Evolutionary conservation across 768 basidiomycete genomes (phyloP).

Genomic region (Strobilomyces dryophilus): DNA sequence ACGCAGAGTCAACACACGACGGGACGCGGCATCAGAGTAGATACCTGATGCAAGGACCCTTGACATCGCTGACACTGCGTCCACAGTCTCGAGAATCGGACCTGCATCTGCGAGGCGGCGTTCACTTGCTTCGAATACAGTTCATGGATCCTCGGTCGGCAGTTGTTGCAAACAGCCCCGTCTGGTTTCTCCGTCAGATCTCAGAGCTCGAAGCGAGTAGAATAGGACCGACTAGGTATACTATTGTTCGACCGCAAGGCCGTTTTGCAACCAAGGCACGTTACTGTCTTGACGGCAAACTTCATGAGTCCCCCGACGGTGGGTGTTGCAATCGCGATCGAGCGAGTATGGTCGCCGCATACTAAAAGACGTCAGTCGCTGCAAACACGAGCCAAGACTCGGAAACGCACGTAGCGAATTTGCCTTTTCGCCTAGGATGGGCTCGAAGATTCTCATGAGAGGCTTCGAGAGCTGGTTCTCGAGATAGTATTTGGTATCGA

Average conservation of each 20-base stretch:
- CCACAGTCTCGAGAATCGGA: constrained; percentile 93
- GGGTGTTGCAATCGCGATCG: constrained; percentile 95
- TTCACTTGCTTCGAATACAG: constrained; percentile 88
- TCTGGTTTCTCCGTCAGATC: constrained; percentile 33
- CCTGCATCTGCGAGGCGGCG: constrained; percentile 73
- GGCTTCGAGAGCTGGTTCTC: constrained; percentile 98
- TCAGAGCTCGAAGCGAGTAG: background rate
- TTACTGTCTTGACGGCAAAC: constrained; percentile 93
- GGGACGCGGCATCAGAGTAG: background rate
- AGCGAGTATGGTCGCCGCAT: constrained; percentile 92
- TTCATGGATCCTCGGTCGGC: constrained; percentile 78
- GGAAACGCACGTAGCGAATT: constrained; percentile 63
- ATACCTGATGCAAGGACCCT: constrained; percentile 85
- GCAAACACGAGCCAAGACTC: background rate
- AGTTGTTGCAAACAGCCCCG: constrained; percentile 94
- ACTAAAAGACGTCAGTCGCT: constrained; percentile 45
- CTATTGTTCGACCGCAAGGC: constrained; percentile 77
- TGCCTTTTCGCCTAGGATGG: constrained; percentile 92
- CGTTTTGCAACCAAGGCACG: constrained; percentile 94
- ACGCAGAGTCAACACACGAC: background rate
- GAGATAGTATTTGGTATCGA: constrained; percentile 97
- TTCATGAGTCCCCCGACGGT: constrained; percentile 98
- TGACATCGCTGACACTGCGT: constrained; percentile 99
- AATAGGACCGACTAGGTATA: constrained; percentile 48
- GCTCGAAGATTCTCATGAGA: constrained; percentile 95